Percentiles rank a stretch among this genome's conserved stretches.
These are phyloP conservation scores for Penicillium psychrosexuale DNA, from an alignment of 2,329 filamentous ascomycete species.

Conservation along the genomic window DNA sequence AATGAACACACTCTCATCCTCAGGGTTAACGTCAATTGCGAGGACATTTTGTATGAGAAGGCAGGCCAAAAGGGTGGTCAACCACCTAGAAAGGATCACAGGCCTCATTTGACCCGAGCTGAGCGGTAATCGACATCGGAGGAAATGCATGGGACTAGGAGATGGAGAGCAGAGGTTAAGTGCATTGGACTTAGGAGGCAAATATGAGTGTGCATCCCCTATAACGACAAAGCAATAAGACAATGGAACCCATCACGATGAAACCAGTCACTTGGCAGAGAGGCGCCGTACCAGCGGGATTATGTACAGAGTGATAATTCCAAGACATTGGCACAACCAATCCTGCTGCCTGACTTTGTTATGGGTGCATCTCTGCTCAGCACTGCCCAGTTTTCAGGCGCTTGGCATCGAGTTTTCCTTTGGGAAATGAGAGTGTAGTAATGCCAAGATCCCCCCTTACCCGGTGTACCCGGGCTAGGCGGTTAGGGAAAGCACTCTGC, in stretches of 20 bases:
- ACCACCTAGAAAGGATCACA: background rate
- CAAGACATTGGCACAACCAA: slow-evolving; percentile 7
- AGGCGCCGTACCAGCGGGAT: background rate
- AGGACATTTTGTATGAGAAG: background rate
- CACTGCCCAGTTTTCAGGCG: slow-evolving; percentile 1
- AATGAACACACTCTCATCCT: slow-evolving; percentile 4
- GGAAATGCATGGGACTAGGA: slow-evolving; percentile 2
- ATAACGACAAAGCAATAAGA: background rate
- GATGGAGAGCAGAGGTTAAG: background rate
- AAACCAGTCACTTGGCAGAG: slow-evolving; percentile 5
- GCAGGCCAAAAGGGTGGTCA: background rate
- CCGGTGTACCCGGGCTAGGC: slow-evolving; percentile 1
- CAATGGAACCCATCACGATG: slow-evolving; percentile 1
- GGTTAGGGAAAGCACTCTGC: background rate
- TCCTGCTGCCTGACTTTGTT: slow-evolving; percentile 6
- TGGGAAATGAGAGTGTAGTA: background rate
- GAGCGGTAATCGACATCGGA: slow-evolving; percentile 3
- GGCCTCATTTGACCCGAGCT: slow-evolving; percentile 4
- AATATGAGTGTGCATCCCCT: background rate
- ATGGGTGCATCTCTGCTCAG: slow-evolving; percentile 2
- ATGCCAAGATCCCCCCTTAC: slow-evolving; percentile 7
- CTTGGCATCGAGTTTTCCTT: slow-evolving; percentile 1
- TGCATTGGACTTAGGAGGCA: background rate
- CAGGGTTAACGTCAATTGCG: slow-evolving; percentile 3
- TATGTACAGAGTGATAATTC: background rate